Evolutionary conservation across 257 asterid species (phyloP).

Genomic region (Solanum sejunctum): DNA sequence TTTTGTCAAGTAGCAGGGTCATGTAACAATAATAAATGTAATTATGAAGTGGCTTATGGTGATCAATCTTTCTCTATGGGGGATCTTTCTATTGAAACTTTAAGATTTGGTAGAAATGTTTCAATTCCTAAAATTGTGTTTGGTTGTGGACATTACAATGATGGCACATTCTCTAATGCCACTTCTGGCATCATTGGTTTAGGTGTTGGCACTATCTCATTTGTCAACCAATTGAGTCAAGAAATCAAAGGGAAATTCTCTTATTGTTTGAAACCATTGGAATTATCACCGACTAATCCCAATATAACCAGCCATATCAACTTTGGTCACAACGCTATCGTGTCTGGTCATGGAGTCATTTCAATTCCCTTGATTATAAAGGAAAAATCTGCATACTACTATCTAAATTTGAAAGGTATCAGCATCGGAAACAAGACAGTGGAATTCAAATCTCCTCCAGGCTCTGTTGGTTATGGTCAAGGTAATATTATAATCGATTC

Average conservation of each 20-base stretch:
- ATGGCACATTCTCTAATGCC: background rate
- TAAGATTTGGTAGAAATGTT: constrained; percentile 3
- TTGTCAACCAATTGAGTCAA: constrained; percentile 14
- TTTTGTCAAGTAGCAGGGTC: background rate
- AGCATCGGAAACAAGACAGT: background rate
- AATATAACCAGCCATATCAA: constrained; percentile 12
- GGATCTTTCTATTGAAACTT: constrained; percentile 12
- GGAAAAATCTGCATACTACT: too few relatives aligned
- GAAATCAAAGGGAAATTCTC: constrained; percentile 15
- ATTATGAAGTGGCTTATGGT: background rate
- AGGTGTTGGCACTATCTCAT: constrained; percentile 17
- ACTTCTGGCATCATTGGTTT: constrained; percentile 30
- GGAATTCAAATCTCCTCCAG: background rate
- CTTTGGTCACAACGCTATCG: constrained; percentile 15
- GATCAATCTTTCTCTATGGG: constrained; percentile 9
- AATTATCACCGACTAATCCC: background rate
- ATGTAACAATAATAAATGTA: background rate
- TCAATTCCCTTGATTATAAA: constrained; percentile 9
- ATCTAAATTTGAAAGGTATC: constrained; percentile 8
- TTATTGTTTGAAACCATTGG: constrained; percentile 15
- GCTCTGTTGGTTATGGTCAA: too few relatives aligned
- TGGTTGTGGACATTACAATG: constrained; percentile 17
- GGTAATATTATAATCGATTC: constrained; percentile 12
- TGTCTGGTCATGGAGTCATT: constrained; percentile 5
- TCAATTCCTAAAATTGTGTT: constrained; percentile 4